These are phyloP conservation scores for Aspergillus leporis DNA, from an alignment of 495 filamentous ascomycete genomes.

Conservation along the genomic window DNA sequence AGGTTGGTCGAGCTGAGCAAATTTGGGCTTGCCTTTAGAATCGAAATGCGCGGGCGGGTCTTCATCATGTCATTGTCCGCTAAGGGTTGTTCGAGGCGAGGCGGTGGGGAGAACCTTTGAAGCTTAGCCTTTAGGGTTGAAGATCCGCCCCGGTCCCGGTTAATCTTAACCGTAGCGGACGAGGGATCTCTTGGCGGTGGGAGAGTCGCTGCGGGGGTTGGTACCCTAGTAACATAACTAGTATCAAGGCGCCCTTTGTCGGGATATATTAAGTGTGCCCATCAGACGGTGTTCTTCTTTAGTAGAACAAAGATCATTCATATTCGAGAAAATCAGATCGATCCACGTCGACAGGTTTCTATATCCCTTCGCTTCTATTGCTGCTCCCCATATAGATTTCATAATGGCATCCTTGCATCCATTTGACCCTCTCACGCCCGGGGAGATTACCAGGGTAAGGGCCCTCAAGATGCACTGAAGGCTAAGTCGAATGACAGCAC, in stretches of 20 bases:
- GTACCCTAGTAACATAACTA: neutral
- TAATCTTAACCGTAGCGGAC: neutral
- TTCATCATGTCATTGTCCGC: neutral
- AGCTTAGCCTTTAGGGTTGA: constrained; percentile 3
- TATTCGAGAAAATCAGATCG: neutral
- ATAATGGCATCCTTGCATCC: neutral
- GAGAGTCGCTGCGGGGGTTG: neutral
- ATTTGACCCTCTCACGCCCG: constrained; percentile 8
- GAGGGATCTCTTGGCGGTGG: neutral
- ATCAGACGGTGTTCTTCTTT: neutral
- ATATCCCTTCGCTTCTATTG: neutral
- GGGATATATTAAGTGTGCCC: neutral
- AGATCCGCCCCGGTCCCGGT: neutral
- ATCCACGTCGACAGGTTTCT: neutral
- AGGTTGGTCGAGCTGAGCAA: too few species aligned
- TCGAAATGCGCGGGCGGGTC: neutral
- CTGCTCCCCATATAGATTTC: neutral
- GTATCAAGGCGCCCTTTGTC: neutral
- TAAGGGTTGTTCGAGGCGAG: constrained; percentile 1
- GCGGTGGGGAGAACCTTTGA: neutral
- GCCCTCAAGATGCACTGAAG: neutral
- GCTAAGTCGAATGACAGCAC: neutral
- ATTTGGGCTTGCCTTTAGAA: too few species aligned
- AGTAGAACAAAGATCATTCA: neutral
- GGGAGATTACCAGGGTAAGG: constrained; percentile 5